Percentiles rank a stretch among this genome's conserved stretches.
These are phyloP conservation scores for Candida corydali DNA, from an alignment of 805 yeast species.

Conservation along the genomic window DNA sequence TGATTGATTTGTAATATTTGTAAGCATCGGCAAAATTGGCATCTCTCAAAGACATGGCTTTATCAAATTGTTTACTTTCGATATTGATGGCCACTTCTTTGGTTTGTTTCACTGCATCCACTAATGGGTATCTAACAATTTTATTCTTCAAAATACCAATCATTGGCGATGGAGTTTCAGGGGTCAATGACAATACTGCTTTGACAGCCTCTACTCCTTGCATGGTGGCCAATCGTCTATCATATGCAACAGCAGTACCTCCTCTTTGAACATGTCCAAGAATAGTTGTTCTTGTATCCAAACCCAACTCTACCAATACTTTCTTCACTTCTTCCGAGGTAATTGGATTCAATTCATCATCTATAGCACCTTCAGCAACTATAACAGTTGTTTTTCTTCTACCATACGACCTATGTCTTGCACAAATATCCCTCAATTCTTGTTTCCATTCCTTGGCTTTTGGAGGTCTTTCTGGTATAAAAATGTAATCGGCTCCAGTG, in stretches of 20 bases:
- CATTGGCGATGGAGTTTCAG: slow-evolving; percentile 75
- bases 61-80: slow-evolving; percentile 58
- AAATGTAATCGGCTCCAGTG: slow-evolving; percentile 75
- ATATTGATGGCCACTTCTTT: slow-evolving; percentile 71
- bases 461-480: slow-evolving; percentile 79
- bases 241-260: slow-evolving; percentile 76
- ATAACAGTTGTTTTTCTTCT: slow-evolving; percentile 75
- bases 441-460: slow-evolving; percentile 59
- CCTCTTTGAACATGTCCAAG: slow-evolving; percentile 83
- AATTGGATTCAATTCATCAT: slow-evolving; percentile 62
- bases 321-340: slow-evolving; percentile 61
- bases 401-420: slow-evolving; percentile 65
- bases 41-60: slow-evolving; percentile 69
- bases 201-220: slow-evolving; percentile 83
- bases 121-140: slow-evolving; percentile 61
- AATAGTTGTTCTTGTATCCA: slow-evolving; percentile 75
- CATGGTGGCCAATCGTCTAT: slow-evolving; percentile 65
- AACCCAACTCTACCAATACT: slow-evolving; percentile 61
- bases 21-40: slow-evolving; percentile 65
- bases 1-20: slow-evolving; percentile 56
- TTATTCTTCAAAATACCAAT: slow-evolving; percentile 71
- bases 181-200: slow-evolving; percentile 64
- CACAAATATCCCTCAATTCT: slow-evolving; percentile 59
- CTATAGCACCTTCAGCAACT: slow-evolving; percentile 83
- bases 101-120: slow-evolving; percentile 70